Base-by-base conservation (phyloP, 2,329 filamentous ascomycete genomes). In the Monosporascus sp. region DNA sequence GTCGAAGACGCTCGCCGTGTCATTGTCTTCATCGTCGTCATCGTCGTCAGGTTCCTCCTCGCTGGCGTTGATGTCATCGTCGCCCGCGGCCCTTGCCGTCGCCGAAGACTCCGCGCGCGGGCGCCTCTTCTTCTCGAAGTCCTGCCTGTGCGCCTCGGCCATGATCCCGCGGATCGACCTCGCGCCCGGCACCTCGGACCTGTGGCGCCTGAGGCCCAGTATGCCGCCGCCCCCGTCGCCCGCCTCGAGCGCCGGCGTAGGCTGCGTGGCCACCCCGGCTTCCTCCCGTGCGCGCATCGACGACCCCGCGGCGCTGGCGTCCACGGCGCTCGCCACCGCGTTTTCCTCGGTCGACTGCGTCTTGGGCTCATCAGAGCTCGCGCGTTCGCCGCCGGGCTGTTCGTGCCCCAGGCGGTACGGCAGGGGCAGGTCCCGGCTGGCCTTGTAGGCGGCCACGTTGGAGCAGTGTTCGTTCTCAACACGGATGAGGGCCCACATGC, bases 401-500 rank as follows among this genome's bases (percentile, higher is more conserved):
- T 81, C 76, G 7, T 60, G 57, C 14, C 55, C 51, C 47, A 85
- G 72, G 48, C 83, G 78, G 67, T 97, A 97, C 0, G 93, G 93
- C 0, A 97, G 77, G 0, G 90, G 90, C 0, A 96, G 82, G 63
- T 97, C 92, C 52, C 93, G 82, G 2, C 86, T 90, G 4, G 94
- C 94, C 58, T 95, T 91, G 78, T 95, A 95, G 60, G 90, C 85
- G 18, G 85, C 82, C 2, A 99, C 93, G 62, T 97, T 96, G 51
- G 88, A 86, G 71, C 91, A 96, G 72, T 99, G 94, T 64, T 99
- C 94, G 69, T 99, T 99, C 70, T 99, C 94, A 25, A 99, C 92
- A 41, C 94, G 89, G 68, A 99, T 88, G 4, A 97, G 76, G 0
- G 88, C 86, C 94, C 94, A 99, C 66, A 97, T 83, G 56, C 90